phyloP scores from a whole-genome alignment of 164 flowering plant species.

The Stephania japonica region DNA sequence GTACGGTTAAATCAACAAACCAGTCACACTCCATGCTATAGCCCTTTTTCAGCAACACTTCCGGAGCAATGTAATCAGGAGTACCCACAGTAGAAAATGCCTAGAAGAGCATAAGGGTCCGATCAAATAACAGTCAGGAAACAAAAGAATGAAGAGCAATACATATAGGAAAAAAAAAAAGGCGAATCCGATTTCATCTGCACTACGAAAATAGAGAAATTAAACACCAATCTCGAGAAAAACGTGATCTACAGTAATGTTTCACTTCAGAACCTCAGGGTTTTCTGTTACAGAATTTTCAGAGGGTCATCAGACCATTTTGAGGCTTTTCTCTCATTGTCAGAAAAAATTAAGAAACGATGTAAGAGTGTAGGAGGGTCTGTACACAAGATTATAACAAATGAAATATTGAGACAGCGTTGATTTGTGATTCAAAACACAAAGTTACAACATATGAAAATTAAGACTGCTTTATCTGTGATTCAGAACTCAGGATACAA shows the following conservation, averaged over 20 bases:
- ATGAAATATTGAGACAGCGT: too few relatives aligned
- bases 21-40: slow-evolving; percentile 98
- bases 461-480: too few relatives aligned
- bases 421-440: too few relatives aligned
- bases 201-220: neutral
- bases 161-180: neutral
- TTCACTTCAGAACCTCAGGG: neutral
- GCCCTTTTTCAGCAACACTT: slow-evolving; percentile 90
- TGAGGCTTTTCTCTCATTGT: neutral
- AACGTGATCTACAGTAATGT: neutral
- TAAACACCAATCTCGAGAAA: neutral
- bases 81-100: slow-evolving; percentile 95
- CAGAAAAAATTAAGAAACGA: neutral
- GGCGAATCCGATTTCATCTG: neutral
- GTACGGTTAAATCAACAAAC: slow-evolving; percentile 24
- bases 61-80: slow-evolving; percentile 97
- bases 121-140: neutral
- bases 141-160: neutral
- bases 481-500: too few relatives aligned
- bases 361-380: neutral
- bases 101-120: slow-evolving; percentile 10
- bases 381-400: too few relatives aligned
- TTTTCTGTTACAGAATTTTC: neutral
- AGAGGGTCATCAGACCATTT: neutral
- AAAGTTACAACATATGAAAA: too few relatives aligned